Base-by-base conservation (phyloP, 169 alveolate species). In the Neospora caninum region DNA sequence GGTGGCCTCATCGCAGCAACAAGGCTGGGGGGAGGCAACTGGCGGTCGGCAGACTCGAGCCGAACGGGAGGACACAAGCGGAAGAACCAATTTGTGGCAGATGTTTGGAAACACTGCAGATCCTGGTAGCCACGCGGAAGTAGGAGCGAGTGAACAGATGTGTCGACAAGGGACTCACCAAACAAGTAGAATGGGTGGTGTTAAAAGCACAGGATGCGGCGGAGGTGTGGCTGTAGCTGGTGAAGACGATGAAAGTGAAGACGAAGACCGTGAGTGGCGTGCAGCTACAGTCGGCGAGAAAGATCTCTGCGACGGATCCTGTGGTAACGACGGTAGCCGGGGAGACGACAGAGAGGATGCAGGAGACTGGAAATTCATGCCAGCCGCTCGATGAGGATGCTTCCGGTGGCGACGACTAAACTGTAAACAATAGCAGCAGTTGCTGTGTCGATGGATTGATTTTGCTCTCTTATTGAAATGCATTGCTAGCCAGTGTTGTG, bases 241-340 rank as follows among this genome's bases (percentile, higher is more conserved):
- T 7, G 94, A 91, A 54, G 94, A 91, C 43, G 94, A 91, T 22
- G 94, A 91, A 53, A 91, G 94, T 91, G 94, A 91, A 20, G 93
- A 89, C 54, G 53, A 82, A 41, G 89, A 82, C 2, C 6, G 39
- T 1, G 67, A 43, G 38, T 42, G 53, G 34, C 38, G 67, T 1
- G 89, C n/a, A 82, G 89, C 89, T 9, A 34, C n/a, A 9, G 73
- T 64, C n/a, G 73, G 73, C 73, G 73, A 64, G n/a, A 64, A 82
- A 42, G 89, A 82, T 10, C 36, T 41, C 53, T 38, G 67, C 39
- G 89, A 41, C 42, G 86, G 86, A 13, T 20, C 29, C 49, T 78
- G 86, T 78, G 45, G 18, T 10, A n/a, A 29, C 10, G 86, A n/a
- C 27, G 27, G 29, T 38, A 16, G n/a, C 4, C 39, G 45, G 43